These are phyloP conservation scores for Quercus rubra DNA, from an alignment of 306 rosid genomes.

Conservation along the genomic window DNA sequence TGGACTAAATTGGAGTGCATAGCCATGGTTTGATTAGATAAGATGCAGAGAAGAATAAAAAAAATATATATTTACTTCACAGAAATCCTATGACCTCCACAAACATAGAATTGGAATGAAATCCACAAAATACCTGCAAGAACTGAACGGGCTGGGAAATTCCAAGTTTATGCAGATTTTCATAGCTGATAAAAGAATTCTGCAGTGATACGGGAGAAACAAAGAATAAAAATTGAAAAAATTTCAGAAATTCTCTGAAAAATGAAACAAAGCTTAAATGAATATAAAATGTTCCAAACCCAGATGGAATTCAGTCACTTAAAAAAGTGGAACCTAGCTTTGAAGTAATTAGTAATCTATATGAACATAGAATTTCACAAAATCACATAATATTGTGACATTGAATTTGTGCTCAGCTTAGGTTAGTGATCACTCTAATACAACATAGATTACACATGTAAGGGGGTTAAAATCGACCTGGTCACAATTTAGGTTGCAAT, in stretches of 20 bases:
- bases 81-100: conserved; percentile 17
- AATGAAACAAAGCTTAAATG: background rate
- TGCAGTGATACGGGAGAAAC: conserved; percentile 32
- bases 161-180: conserved; percentile 78
- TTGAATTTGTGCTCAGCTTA: conserved; percentile 5
- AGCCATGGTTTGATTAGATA: conserved; percentile 46
- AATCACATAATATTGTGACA: too few species aligned
- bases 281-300: too few species aligned
- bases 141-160: conserved; percentile 91
- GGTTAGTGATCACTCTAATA: background rate
- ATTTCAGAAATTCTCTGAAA: background rate
- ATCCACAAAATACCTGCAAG: conserved; percentile 84
- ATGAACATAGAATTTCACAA: background rate
- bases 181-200: conserved; percentile 88
- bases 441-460: background rate
- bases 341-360: background rate
- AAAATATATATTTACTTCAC: conserved; percentile 8
- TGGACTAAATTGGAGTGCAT: conserved; percentile 79
- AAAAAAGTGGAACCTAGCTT: background rate
- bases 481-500: background rate
- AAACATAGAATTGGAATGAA: conserved; percentile 23
- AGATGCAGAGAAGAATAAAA: conserved; percentile 17
- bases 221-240: conserved; percentile 3
- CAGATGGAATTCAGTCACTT: too few species aligned
- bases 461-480: background rate